Conservation (phyloP, 2,329 filamentous ascomycete genomes). For the Aspergillus ochraceus region DNA sequence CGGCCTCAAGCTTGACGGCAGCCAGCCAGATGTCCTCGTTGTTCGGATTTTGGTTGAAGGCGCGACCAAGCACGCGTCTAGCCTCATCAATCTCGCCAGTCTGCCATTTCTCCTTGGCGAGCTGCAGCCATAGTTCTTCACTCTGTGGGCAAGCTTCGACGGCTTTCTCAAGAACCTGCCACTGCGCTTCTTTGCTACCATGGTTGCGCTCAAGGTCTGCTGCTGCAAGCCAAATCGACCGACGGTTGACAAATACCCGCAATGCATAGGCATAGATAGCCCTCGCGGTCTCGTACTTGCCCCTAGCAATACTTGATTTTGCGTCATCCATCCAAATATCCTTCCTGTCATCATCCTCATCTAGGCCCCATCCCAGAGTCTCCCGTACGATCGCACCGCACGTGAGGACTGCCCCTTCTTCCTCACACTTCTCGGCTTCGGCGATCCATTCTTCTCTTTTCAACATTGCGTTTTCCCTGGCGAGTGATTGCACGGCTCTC, state of each 20-base stretch:
- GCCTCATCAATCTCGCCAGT: constrained; percentile 85
- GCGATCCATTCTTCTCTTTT: constrained; percentile 96
- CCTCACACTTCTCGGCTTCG: constrained; percentile 92
- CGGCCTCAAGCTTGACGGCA: constrained; percentile 92
- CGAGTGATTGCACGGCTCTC: constrained; percentile 82
- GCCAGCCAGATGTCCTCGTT: constrained; percentile 98
- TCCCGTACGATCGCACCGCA: constrained; percentile 88
- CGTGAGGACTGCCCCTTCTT: constrained; percentile 82
- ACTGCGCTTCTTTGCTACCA: constrained; percentile 77
- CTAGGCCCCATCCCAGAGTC: constrained; percentile 87
- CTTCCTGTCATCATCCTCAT: constrained; percentile 94
- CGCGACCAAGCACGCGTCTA: constrained; percentile 77
- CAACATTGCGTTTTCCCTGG: constrained; percentile 90
- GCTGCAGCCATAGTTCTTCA: constrained; percentile 92
- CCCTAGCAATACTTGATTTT: constrained; percentile 74
- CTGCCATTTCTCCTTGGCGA: constrained; percentile 93
- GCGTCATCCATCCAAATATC: constrained; percentile 97
- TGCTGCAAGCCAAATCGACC: constrained; percentile 84
- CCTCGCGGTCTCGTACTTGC: constrained; percentile 83
- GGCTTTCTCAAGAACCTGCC: constrained; percentile 84
- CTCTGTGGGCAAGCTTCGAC: constrained; percentile 90
- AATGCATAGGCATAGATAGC: constrained; percentile 92
- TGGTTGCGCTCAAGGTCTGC: constrained; percentile 90
- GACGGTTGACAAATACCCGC: constrained; percentile 84
- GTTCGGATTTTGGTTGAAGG: constrained; percentile 92